phyloP scores from a whole-genome alignment of 1,284 basidiomycete species.

The Cutaneotrichosporon dermatis region DNA sequence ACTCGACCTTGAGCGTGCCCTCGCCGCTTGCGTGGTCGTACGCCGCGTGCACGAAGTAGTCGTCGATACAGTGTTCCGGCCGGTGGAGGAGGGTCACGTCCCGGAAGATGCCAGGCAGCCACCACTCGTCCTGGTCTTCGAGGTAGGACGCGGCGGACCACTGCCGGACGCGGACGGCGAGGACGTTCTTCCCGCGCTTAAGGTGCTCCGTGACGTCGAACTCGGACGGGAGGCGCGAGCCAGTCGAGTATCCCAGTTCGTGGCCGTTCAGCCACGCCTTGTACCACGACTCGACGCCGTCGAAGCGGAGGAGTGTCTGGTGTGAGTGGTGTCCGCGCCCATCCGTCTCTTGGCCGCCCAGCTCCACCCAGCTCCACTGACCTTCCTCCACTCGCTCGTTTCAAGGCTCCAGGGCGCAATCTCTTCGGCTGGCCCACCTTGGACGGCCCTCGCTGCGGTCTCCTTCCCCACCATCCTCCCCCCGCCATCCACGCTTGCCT shows the following conservation, averaged over 20 bases:
- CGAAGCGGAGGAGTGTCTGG: constrained; percentile 21
- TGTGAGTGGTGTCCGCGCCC: no score
- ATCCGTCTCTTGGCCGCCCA: no score
- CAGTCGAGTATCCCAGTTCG: constrained; percentile 17
- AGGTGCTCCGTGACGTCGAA: constrained; percentile 19
- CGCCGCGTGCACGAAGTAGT: constrained; percentile 22
- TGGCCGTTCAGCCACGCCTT: constrained; percentile 27
- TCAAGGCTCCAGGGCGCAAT: no score
- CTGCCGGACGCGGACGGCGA: constrained; percentile 24
- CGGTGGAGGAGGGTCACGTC: constrained; percentile 24
- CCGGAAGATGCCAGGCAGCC: constrained; percentile 29
- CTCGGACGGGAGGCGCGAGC: constrained; percentile 21
- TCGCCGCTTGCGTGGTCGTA: constrained; percentile 18
- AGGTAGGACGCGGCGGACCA: constrained; percentile 22
- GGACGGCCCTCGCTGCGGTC: no score
- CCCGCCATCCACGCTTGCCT: no score
- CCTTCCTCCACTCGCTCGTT: no score
- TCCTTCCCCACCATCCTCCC: no score
- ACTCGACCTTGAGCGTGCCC: constrained; percentile 24
- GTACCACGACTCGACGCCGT: constrained; percentile 28
- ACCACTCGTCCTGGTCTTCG: constrained; percentile 32
- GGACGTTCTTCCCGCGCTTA: constrained; percentile 6
- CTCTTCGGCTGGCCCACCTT: no score
- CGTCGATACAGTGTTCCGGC: constrained; percentile 11
- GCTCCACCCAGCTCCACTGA: no score